phyloP scores from a whole-genome alignment of 2,329 filamentous ascomycete species.

The Ciborinia camelliae region DNA sequence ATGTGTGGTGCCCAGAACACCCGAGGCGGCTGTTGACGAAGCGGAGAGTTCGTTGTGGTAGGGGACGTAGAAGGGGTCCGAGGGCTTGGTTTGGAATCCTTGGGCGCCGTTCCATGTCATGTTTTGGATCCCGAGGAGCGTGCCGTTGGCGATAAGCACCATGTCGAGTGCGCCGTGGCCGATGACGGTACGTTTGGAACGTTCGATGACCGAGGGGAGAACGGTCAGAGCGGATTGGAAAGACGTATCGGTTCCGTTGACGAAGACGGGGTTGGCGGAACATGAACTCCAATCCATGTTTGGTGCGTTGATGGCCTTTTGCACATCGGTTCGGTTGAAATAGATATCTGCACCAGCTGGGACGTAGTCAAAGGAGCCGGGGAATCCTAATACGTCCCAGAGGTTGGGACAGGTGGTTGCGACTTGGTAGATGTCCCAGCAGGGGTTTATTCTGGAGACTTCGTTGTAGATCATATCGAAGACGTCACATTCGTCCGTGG shows the following conservation, averaged over 20 bases:
- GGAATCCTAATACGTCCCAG: slow-evolving; percentile 64
- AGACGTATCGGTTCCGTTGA: slow-evolving; percentile 49
- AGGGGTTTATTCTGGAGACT: slow-evolving; percentile 62
- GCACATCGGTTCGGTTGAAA: slow-evolving; percentile 59
- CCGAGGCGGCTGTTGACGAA: slow-evolving; percentile 65
- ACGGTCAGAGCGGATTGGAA: slow-evolving; percentile 54
- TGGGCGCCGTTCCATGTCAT: slow-evolving; percentile 64
- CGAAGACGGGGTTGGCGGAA: slow-evolving; percentile 45
- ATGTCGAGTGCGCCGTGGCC: slow-evolving; percentile 59
- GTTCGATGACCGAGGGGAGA: slow-evolving; percentile 69
- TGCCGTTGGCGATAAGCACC: slow-evolving; percentile 58
- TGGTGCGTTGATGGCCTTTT: slow-evolving; percentile 63
- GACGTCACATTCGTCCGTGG: slow-evolving; percentile 52
- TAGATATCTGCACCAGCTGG: slow-evolving; percentile 60
- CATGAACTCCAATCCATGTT: slow-evolving; percentile 58
- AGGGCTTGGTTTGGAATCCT: slow-evolving; percentile 51
- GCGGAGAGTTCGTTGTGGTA: slow-evolving; percentile 65
- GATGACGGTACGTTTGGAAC: slow-evolving; percentile 69
- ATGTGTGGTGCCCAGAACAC: slow-evolving; percentile 66
- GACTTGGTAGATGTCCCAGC: slow-evolving; percentile 75
- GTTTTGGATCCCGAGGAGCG: slow-evolving; percentile 60
- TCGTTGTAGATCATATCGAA: slow-evolving; percentile 55
- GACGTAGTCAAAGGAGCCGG: slow-evolving; percentile 60
- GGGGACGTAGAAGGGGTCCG: slow-evolving; percentile 32
- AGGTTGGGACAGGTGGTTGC: slow-evolving; percentile 66